Base-by-base conservation (phyloP, 352 stramenopile genomes). In the Globisporangium nunn region DNA sequence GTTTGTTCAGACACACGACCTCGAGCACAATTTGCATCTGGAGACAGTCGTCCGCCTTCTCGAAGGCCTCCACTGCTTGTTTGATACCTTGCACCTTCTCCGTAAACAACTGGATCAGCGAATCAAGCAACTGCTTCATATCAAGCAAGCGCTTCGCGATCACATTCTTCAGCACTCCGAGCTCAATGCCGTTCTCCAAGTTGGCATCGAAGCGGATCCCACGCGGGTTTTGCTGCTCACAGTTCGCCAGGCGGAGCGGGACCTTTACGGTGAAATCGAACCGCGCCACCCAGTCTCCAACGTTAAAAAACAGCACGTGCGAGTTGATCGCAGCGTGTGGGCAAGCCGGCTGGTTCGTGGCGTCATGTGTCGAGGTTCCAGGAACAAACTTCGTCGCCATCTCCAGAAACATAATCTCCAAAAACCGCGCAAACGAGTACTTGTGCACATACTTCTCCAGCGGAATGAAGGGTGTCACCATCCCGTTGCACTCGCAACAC, bases 361-460 rank as follows among this genome's bases (percentile, higher is more conserved):
- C 63, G 31, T 23, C 33, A 28, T 12, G 44, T 31, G 35, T 35
- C 45, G 17, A 17, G 15, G 11, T 28, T 74, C 66, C 63, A 81
- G 78, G 43, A 91, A 37, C 8, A 35, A 31, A 70, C 1, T 85
- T 78, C 8, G 66, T 59, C 41, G 85, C 72, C 18, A 77, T 61
- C 55, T 98, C 96, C 39, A 91, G 91, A 51, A 99, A 98, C 35
- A 96, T 85, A 7, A 98, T 76, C 67, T 99, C 95, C n/a, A 99
- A 66, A 52, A 99, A 98, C 56, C 98, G 97, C 29, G 95, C 96
- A 70, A 99, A 98, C 12, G 87, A 98, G 70, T 97, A 98, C 71
- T 98, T 98, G 86, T 97, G 98, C 23, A 95, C 72, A 91, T 96
- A 68, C 78, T 96, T 78, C 84, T 89, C 69, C 75, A 94, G 55